Percentiles rank a stretch among this genome's conserved stretches.
These are phyloP conservation scores for Boletus pseudopeckii DNA, from an alignment of 768 basidiomycete genomes.

Conservation along the genomic window DNA sequence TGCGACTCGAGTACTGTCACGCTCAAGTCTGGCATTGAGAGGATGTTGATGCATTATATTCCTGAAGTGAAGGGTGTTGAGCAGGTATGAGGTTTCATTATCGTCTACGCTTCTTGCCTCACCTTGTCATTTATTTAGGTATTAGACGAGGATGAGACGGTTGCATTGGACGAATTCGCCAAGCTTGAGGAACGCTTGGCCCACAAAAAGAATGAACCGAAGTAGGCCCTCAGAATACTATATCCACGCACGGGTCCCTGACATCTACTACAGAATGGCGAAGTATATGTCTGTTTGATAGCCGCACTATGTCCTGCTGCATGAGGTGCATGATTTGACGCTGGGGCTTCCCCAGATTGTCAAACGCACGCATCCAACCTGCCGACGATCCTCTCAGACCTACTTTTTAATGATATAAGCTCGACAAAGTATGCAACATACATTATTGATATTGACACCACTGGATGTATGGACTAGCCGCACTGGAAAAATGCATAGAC, in stretches of 20 bases:
- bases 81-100: constrained; percentile 49
- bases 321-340: background rate
- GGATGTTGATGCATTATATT: constrained; percentile 99
- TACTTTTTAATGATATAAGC: background rate
- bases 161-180: constrained; percentile 83
- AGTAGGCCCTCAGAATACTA: constrained; percentile 37
- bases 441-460: background rate
- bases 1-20: constrained; percentile 94
- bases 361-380: background rate
- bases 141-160: constrained; percentile 82
- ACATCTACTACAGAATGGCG: constrained; percentile 54
- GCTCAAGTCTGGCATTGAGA: constrained; percentile 93
- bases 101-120: background rate
- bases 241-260: background rate
- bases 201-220: constrained; percentile 41
- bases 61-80: constrained; percentile 92
- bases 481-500: background rate
- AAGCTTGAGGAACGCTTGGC: constrained; percentile 77
- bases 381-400: background rate
- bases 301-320: background rate
- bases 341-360: background rate
- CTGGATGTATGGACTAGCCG: background rate
- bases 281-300: constrained; percentile 75
- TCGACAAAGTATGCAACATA: background rate
- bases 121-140: constrained; percentile 46